Base-by-base conservation (phyloP, 768 basidiomycete species). In the Russula earlei region DNA sequence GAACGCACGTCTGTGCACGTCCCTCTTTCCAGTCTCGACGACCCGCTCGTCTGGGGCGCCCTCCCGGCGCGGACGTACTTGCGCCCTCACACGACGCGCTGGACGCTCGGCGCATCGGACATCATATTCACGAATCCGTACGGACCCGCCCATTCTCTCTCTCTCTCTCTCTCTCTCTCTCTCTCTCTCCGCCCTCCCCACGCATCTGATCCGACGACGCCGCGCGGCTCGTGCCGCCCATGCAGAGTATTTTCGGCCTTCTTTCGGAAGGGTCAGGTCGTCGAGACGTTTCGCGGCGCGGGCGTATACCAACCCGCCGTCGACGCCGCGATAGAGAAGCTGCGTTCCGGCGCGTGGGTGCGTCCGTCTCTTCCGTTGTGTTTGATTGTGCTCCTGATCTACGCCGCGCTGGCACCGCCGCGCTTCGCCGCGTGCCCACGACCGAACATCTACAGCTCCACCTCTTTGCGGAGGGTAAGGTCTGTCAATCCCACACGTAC, bases 71-170 rank as follows among this genome's bases (percentile, higher is more conserved):
- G 71, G 36, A 81, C 75, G 60, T 90, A 84, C 66, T 70, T 84
- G 22, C 71, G 70, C 49, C 69, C 85, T 10, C 71, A 73, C 29
- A 81, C 76, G 49, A 87, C 75, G n/a, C 78, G 94, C 48, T 98
- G 94, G 93, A 84, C 90, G 5, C 77, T 96, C 22, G 94, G 94
- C 34, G 91, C 91, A 10, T 85, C 87, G 7, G 94, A 98, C 55
- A 83, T 97, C 66, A 85, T 95, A 76, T 97, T 96, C 69, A 96
- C 90, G 5, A 95, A 92, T 70, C 83, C 86, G 85, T 91, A 66
- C 73, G 85, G 15, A 2, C 15, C 0, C 12, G 70, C 40, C 19
- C 11, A 49, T 17, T 22, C 33, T 46, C 27, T n/a, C 51, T 58
- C 25, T 36, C 36, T 12, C 2, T 20, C 42, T 31, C 19, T 31